A percentile compares a stretch with the other conserved stretches of the same genome.
Evolutionary conservation across 2,329 filamentous ascomycete species (phyloP).

Genomic region (Aschersonia sp.): DNA sequence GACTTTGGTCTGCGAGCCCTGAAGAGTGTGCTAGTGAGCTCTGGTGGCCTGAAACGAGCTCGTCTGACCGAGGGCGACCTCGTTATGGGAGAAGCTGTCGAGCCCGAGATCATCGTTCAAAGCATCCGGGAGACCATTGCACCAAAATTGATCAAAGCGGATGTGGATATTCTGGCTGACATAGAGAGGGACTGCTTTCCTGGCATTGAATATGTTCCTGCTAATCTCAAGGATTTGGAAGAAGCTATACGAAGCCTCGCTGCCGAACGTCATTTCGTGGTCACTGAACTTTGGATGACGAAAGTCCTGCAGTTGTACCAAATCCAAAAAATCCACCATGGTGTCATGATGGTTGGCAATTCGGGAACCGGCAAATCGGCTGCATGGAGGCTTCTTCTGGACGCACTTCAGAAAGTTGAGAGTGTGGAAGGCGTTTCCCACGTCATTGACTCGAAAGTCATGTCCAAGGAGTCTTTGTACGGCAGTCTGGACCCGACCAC

Average conservation of each 20-base stretch:
- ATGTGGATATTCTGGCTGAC: conserved; percentile 74
- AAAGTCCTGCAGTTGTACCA: conserved; percentile 96
- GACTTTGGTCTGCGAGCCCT: conserved; percentile 95
- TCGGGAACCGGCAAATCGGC: conserved; percentile 96
- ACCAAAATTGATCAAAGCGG: conserved; percentile 84
- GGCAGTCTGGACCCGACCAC: conserved; percentile 93
- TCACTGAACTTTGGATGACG: conserved; percentile 91
- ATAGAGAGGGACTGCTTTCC: conserved; percentile 85
- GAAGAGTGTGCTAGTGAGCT: conserved; percentile 97
- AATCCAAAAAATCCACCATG: conserved; percentile 94
- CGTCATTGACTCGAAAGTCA: conserved; percentile 98
- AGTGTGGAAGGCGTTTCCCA: conserved; percentile 88
- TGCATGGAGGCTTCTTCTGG: conserved; percentile 83
- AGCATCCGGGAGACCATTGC: conserved; percentile 97
- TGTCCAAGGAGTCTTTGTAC: conserved; percentile 97
- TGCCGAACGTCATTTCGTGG: conserved; percentile 70
- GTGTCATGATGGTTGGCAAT: conserved; percentile 99
- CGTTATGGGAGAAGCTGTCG: conserved; percentile 58
- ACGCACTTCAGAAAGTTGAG: conserved; percentile 83
- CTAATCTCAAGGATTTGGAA: conserved; percentile 66
- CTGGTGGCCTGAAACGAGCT: conserved; percentile 83
- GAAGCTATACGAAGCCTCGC: conserved; percentile 72
- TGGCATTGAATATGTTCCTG: conserved; percentile 82
- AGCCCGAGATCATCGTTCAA: conserved; percentile 96
- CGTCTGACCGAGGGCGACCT: conserved; percentile 47